phyloP scores from a whole-genome alignment of 257 asterid genomes.

The Solanum chilense region DNA sequence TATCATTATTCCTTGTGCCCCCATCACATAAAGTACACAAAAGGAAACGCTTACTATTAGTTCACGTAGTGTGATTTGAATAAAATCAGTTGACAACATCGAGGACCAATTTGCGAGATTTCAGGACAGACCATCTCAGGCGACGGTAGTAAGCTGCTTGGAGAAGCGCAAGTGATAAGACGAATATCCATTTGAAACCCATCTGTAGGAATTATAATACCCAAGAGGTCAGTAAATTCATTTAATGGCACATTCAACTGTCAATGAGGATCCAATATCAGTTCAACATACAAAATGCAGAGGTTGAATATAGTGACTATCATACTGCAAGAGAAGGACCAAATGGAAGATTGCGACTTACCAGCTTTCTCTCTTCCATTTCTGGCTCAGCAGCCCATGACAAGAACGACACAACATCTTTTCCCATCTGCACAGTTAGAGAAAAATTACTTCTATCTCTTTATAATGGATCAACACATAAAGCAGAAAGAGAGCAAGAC shows the following conservation, averaged over 20 bases:
- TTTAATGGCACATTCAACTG: neutral
- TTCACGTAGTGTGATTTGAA: neutral
- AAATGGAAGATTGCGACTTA: neutral
- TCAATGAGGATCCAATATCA: neutral
- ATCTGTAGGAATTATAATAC: constrained; percentile 22
- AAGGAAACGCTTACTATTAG: neutral
- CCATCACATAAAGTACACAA: neutral
- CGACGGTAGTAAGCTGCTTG: constrained; percentile 61
- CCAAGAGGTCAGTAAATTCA: neutral
- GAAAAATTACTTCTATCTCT: neutral
- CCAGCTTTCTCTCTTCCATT: constrained; percentile 80
- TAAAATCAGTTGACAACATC: constrained; percentile 49
- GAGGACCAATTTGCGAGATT: constrained; percentile 61
- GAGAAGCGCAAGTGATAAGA: constrained; percentile 56
- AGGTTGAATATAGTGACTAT: neutral
- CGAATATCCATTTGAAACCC: constrained; percentile 69
- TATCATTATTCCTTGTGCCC: neutral
- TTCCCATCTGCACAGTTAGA: constrained; percentile 43
- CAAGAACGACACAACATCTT: constrained; percentile 55
- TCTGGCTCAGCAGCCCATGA: constrained; percentile 82
- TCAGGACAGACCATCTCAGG: constrained; percentile 50
- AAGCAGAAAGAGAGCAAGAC: neutral
- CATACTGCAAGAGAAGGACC: neutral
- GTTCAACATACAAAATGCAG: neutral
- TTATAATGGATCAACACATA: neutral